phyloP scores from a whole-genome alignment of 2,329 filamentous ascomycete species.

The Verticillium dahliae region DNA sequence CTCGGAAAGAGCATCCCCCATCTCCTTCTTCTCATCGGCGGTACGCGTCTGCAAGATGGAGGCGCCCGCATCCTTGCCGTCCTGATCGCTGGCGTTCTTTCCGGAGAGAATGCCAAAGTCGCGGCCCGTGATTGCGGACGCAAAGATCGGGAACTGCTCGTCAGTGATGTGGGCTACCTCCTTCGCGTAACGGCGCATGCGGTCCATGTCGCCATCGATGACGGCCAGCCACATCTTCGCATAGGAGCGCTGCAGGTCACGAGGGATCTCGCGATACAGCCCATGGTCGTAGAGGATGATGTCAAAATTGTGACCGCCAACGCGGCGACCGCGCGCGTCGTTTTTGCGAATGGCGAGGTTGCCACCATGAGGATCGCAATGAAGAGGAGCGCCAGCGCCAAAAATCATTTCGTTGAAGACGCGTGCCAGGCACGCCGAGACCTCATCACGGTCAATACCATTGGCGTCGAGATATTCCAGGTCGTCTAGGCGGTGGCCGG shows the following conservation, averaged over 20 bases:
- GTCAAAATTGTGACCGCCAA: conserved; percentile 71
- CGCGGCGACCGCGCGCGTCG: conserved; percentile 40
- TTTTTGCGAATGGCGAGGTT: conserved; percentile 91
- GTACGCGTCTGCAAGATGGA: conserved; percentile 56
- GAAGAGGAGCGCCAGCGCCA: conserved; percentile 76
- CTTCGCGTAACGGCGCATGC: conserved; percentile 82
- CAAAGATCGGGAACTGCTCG: conserved; percentile 89
- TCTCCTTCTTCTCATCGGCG: conserved; percentile 74
- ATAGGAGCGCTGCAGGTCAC: conserved; percentile 72
- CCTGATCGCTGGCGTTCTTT: conserved; percentile 1
- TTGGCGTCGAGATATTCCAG: conserved; percentile 78
- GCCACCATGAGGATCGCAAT: conserved; percentile 95
- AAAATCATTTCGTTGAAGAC: conserved; percentile 99
- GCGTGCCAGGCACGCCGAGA: conserved; percentile 80
- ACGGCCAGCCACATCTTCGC: conserved; percentile 97
- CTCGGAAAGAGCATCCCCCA: conserved; percentile 76
- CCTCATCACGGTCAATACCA: conserved; percentile 88
- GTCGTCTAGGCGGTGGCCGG: conserved; percentile 82
- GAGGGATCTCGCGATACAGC: conserved; percentile 86
- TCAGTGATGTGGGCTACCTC: conserved; percentile 86
- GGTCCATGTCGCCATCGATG: conserved; percentile 76
- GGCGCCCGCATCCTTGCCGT: conserved; percentile 38
- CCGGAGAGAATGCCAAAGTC: conserved; percentile 68
- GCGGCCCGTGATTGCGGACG: conserved; percentile 89
- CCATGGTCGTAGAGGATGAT: conserved; percentile 96